These are phyloP conservation scores for Gastroboletus turbinatus DNA, from an alignment of 1,284 basidiomycete genomes.

Conservation along the genomic window DNA sequence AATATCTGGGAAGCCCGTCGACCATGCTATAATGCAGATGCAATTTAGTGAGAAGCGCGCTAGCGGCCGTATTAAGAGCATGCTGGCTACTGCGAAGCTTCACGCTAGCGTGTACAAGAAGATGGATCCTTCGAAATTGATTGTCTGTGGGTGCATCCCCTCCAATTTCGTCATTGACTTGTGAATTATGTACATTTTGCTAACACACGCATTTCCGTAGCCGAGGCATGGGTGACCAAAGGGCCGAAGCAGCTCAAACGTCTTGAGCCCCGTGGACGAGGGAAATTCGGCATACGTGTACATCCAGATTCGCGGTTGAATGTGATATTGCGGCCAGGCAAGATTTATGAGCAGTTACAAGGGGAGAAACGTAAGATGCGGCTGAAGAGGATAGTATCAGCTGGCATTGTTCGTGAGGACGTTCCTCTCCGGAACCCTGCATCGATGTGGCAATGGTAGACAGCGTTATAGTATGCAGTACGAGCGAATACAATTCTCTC, in stretches of 20 bases:
- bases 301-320: constrained; percentile 79
- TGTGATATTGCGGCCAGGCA: constrained; percentile 83
- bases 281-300: constrained; percentile 75
- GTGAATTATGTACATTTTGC: neutral
- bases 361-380: constrained; percentile 64
- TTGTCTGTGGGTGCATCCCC: constrained; percentile 62
- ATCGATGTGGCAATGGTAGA: constrained; percentile 83
- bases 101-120: constrained; percentile 83
- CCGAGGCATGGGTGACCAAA: constrained; percentile 93
- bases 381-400: constrained; percentile 75
- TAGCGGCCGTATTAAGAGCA: constrained; percentile 82
- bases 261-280: constrained; percentile 86
- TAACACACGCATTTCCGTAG: constrained; percentile 40
- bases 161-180: neutral
- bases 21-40: constrained; percentile 96
- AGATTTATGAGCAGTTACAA: constrained; percentile 72
- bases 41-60: constrained; percentile 92
- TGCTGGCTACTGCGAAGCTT: constrained; percentile 84
- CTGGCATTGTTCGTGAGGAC: constrained; percentile 78
- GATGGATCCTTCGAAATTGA: constrained; percentile 69
- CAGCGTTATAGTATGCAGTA: neutral
- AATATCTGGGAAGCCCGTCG: constrained; percentile 86
- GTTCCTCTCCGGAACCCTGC: constrained; percentile 75
- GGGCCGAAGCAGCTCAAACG: constrained; percentile 66
- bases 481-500: neutral